Evolutionary conservation across 1,284 basidiomycete species (phyloP), one percentile per base, ranked within the genome.

Genomic region (Sanguinoderma infundibulare): DNA sequence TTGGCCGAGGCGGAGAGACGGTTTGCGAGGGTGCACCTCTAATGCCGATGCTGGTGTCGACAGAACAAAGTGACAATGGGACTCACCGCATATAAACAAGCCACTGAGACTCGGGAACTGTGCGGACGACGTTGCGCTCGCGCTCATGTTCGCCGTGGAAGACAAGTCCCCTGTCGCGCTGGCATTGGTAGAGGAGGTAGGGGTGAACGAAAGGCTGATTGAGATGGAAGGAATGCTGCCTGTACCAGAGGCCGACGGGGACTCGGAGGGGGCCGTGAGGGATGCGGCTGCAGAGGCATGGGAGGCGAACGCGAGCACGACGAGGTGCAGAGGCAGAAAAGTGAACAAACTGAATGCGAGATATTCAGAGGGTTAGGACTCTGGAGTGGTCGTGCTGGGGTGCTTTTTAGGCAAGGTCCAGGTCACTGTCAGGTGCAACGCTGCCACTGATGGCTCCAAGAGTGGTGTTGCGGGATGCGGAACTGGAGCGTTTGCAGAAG

Each of bases 11-110:
- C 59, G 28, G 62, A 61, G 14, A 79, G 71, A 2, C 77, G 68
- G 51, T 72, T 74, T 2, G 77, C 77, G 26, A 78, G 69, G 9
- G 73, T 73, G 58, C 76, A 78, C 26, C 77, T 49, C 24, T 51
- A 53, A n/a, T 28, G 24, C 17, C 44, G 20, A 28, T 35, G 3
- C 30, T 22, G 15, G n/a, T 55, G n/a, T 10, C 14, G n/a, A n/a
- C 12, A 22, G 55, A 14, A 51, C 20, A 26, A 5, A 28, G n/a
- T 15, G 40, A 14, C n/a, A 50, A 50, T 30, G 49, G 24, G n/a
- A 64, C 70, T 55, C 34, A 74, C 74, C 73, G 44, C 74, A 75
- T 15, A 66, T 36, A 17, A 73, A 73, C 28, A 69, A 66, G n/a
- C 70, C 70, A 46, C 67, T 70, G 52, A 75, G 55, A 50, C 70